Conservation (phyloP, 805 yeast species). For the Cyberlindnera xishuangbannaensis region DNA sequence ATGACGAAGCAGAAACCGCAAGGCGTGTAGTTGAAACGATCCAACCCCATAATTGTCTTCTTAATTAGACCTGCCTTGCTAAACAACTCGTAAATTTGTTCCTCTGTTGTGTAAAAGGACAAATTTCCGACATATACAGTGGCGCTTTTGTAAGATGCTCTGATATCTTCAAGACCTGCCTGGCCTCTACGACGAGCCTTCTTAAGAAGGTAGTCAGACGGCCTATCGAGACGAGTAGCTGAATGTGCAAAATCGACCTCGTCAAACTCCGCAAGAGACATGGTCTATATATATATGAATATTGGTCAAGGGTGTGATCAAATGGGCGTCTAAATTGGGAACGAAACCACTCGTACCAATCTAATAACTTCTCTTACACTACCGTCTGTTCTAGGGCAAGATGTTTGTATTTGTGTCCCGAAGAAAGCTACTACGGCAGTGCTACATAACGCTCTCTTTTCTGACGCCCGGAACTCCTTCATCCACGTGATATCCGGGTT, state of each 20-base stretch:
- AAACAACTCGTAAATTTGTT: constrained; percentile 85
- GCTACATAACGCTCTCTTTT: no score
- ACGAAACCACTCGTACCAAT: no score
- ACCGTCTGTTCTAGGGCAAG: no score
- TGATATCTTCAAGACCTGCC: constrained; percentile 55
- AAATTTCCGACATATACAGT: constrained; percentile 91
- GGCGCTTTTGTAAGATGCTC: constrained; percentile 56
- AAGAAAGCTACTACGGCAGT: no score
- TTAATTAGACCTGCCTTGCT: constrained; percentile 68
- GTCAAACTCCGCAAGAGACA: constrained; percentile 46
- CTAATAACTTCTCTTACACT: no score
- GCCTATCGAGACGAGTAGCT: constrained; percentile 62
- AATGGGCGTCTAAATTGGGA: no score
- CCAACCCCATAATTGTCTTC: constrained; percentile 90
- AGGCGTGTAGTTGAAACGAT: constrained; percentile 84
- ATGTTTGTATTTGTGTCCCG: no score
- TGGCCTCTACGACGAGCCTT: constrained; percentile 46
- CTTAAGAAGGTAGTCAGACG: constrained; percentile 60
- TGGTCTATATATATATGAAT: no score
- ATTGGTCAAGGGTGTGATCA: no score
- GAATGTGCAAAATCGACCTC: constrained; percentile 55
- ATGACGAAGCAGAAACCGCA: constrained; percentile 96
- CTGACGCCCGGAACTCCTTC: no score
- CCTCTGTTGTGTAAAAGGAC: constrained; percentile 89
- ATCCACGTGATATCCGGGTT: no score